Base-by-base conservation (phyloP, 257 asterid genomes). In the Penstemon barbatus region DNA sequence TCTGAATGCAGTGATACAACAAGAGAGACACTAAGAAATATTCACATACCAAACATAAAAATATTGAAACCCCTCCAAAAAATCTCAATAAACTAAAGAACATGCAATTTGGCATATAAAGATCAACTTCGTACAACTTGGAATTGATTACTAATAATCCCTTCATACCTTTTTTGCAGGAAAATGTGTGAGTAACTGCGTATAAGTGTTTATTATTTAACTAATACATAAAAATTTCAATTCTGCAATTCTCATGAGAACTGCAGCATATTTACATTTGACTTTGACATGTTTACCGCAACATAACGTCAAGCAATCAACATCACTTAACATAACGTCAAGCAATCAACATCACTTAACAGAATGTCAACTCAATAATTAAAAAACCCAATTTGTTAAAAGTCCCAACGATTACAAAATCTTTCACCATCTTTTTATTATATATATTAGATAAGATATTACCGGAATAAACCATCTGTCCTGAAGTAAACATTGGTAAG, bases 391-490 rank as follows among this genome's bases (percentile, higher is more conserved):
- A 15, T 15, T 15, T 15, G 18, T 15, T 15, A 15, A 15, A 15
- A 15, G 18, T 15, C 18, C 18, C 18, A 15, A 15, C 18, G 18
- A 15, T 15, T 15, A 15, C 18, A 15, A 15, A 15, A 15, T 15
- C 18, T 15, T 15, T 15, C 18, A 15, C 18, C 18, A 15, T 15
- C 18, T 15, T 15, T 15, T 15, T 15, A 15, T 15, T 15, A 15
- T 15, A 15, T 15, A 15, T 15, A 15, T 15, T 15, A 15, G 18
- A 15, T n/a, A n/a, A 67, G 40, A 52, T 65, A 42, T 71, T 94
- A 94, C 99, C 99, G 86, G 78, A 91, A 91, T 51, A 91, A 83
- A 84, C 91, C 96, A 42, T 81, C 69, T 45, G 99, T 96, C 68
- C 74, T 89, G 41, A 91, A 36, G 71, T 74, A 84, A 75, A 90